Base-by-base conservation (phyloP, 2,329 filamentous ascomycete species). In the Apiospora rasikravindrae region DNA sequence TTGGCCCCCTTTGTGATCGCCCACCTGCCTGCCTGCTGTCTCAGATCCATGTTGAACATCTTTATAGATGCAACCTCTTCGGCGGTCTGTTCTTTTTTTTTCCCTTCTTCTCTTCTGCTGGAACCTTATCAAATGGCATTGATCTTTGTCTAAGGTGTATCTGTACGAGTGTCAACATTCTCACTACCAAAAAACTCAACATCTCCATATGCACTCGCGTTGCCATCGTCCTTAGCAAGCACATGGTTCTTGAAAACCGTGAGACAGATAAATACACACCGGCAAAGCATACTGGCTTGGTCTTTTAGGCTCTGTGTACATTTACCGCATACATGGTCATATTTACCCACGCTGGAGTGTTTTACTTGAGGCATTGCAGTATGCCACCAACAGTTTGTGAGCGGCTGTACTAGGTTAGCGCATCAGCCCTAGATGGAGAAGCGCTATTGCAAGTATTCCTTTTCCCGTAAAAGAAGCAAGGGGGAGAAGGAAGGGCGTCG, bases 31-130 rank as follows among this genome's bases (percentile, higher is more conserved):
- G 29, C 53, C 29, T 64, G 33, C 29, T 64, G 57, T 64, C 57
- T 64, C 57, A 64, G 57, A 64, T 64, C 57, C 57, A 64, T 64
- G 57, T 64, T 40, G 57, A 64, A 64, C 57, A 64, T 64, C 57
- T 40, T 64, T 40, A 40, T 64, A 64, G 57, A 40, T 64, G 57
- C 57, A 64, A 40, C 57, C 57, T 64, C 57, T 64, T 24, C 57
- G 57, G n/a, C 33, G n/a, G 57, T 40, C 33, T 64, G 57, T 64
- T 64, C 57, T 64, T 64, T 64, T 64, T 40, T 7, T 61, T 2
- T 19, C 10, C 14, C 33, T 64, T 64, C 40, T 40, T 7, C 37
- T 2, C 7, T 16, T 6, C 33, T 14, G 33, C 33, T 64, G 57
- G 33, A 64, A 64, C 57, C 57, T 64, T 64, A 64, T 64, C 19